Base-by-base conservation (phyloP, 441 rosid genomes). In the Erysimum cheiri region DNA sequence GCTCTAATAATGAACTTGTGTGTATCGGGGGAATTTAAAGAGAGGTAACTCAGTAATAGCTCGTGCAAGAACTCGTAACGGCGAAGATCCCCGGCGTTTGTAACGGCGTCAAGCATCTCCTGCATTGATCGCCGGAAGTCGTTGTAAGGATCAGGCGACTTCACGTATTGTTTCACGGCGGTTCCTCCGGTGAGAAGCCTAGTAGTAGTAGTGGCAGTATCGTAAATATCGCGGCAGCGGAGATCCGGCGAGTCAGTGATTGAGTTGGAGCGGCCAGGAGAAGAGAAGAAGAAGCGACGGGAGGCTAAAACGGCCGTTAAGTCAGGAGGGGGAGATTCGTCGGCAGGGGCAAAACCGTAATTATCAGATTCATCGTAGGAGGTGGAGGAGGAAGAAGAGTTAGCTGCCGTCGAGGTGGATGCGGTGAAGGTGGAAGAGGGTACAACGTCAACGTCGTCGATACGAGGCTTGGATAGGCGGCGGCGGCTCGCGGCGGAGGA, bases 201-300 rank as follows among this genome's bases (percentile, higher is more conserved):
- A 8, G 43, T 52, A 5, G 62, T 4, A 8, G 14, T 28, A 31
- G 50, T 56, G 19, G 67, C 46, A 60, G 60, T 58, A 13, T 65
- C 60, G 71, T 31, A n/a, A 19, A 19, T 22, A 64, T 49, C 26
- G 0, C 54, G 37, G 56, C 28, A 39, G 2, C 64, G 73, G 3
- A 61, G 58, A 47, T 75, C 71, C 6, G 69, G 74, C 3, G 97
- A 81, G 67, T 88, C 92, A 11, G 84, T 61, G 75, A 93, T 91
- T 73, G 96, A 89, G 87, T 91, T 93, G 72, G 98, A 91, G 0
- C 74, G 83, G 49, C 97, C 98, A 0, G 98, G 98, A 7, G 95
- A 89, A 70, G 98, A 89, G 88, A 86, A 84, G 77, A 93, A 93
- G 85, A 93, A 88, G 65, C 98, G 95, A 36, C 80, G 92, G 19